phyloP scores from a whole-genome alignment of 768 basidiomycete genomes.

The Tylopilus sp. region DNA sequence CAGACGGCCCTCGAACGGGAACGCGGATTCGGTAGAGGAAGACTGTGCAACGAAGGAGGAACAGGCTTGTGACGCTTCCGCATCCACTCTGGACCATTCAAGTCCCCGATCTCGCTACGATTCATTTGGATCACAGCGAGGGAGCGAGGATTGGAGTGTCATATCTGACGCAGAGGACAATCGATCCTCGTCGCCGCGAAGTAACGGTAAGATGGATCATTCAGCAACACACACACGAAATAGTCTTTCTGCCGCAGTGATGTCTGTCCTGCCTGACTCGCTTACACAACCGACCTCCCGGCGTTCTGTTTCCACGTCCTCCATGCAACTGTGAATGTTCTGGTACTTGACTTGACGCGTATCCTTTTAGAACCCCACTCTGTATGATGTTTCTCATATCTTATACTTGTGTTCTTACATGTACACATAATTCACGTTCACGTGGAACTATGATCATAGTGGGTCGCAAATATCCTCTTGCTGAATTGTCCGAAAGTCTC shows the following conservation, averaged over 20 bases:
- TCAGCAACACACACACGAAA: slow-evolving; percentile 51
- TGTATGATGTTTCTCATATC: slow-evolving; percentile 11
- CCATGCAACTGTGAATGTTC: slow-evolving; percentile 19
- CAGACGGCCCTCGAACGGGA: slow-evolving; percentile 44
- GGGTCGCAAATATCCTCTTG: slow-evolving; percentile 68
- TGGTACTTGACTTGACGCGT: neutral
- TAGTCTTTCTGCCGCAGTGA: slow-evolving; percentile 58
- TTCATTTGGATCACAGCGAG: slow-evolving; percentile 52
- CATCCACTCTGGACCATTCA: slow-evolving; percentile 32
- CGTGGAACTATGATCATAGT: slow-evolving; percentile 32
- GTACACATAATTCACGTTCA: slow-evolving; percentile 23
- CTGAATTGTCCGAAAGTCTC: slow-evolving; percentile 91
- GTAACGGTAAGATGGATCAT: slow-evolving; percentile 35
- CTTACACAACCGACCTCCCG: slow-evolving; percentile 42
- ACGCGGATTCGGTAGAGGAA: slow-evolving; percentile 21
- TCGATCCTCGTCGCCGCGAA: slow-evolving; percentile 51
- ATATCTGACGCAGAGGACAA: slow-evolving; percentile 74
- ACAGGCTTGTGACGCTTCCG: slow-evolving; percentile 27
- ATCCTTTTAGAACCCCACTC: neutral
- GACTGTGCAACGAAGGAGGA: slow-evolving; percentile 28
- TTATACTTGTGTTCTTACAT: slow-evolving; percentile 2
- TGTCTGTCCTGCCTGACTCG: slow-evolving; percentile 59
- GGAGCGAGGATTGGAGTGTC: slow-evolving; percentile 86
- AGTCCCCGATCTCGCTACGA: slow-evolving; percentile 46
- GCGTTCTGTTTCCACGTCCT: slow-evolving; percentile 37